A percentile compares a stretch with the other conserved stretches of the same genome.
phyloP scores from a whole-genome alignment of 2,329 filamentous ascomycete species.

The Aspergillus amoenus region DNA sequence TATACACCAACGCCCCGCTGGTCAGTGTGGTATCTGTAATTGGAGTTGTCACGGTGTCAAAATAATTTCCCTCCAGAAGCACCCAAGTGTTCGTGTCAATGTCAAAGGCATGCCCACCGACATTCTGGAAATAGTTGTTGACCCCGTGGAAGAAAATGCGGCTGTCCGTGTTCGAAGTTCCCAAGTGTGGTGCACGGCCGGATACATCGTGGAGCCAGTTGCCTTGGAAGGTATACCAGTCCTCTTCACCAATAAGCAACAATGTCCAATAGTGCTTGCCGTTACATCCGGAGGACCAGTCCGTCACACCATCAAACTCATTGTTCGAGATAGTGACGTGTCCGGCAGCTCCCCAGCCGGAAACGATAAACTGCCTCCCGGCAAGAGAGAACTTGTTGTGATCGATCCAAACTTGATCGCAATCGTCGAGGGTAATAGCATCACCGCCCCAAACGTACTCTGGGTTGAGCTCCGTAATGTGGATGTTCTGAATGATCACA shows the following conservation, averaged over 20 bases:
- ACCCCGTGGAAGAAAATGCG: conserved; percentile 12
- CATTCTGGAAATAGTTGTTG: conserved; percentile 63
- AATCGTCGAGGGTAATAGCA: conserved; percentile 53
- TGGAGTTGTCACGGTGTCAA: conserved; percentile 51
- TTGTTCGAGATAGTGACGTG: conserved; percentile 61
- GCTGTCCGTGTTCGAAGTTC: background rate
- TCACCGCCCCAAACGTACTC: conserved; percentile 62
- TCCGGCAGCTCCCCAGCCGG: conserved; percentile 53
- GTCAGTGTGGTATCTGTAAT: conserved; percentile 19
- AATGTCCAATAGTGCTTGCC: conserved; percentile 61
- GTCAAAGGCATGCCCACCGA: conserved; percentile 59
- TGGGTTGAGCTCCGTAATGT: conserved; percentile 51
- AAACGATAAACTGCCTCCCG: conserved; percentile 61
- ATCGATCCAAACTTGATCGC: conserved; percentile 50
- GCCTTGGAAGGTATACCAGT: conserved; percentile 58
- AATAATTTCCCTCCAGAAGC: conserved; percentile 59
- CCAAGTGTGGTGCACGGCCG: conserved; percentile 6
- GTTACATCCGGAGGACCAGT: conserved; percentile 59
- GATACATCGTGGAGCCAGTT: conserved; percentile 56
- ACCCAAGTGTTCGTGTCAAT: conserved; percentile 45
- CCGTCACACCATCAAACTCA: conserved; percentile 56
- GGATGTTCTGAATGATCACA: conserved; percentile 55
- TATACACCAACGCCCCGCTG: conserved; percentile 15
- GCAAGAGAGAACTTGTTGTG: conserved; percentile 53
- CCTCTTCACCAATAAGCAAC: conserved; percentile 56